These are phyloP conservation scores for Tylopilus sp. DNA, from an alignment of 768 basidiomycete species.

Conservation along the genomic window DNA sequence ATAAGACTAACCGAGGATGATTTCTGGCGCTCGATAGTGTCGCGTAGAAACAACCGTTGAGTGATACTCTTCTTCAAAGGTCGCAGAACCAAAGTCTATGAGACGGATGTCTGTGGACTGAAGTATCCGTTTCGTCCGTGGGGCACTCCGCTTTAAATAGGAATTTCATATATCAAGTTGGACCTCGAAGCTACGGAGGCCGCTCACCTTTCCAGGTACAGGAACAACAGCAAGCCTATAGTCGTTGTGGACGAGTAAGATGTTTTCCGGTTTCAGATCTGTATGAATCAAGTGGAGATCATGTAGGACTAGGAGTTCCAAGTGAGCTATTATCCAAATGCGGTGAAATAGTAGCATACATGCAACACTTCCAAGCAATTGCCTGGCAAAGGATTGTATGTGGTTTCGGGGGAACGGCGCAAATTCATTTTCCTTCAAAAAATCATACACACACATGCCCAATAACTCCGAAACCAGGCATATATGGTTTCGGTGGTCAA, in stretches of 20 bases:
- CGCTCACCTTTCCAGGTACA: slow-evolving; percentile 60
- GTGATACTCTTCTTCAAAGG: slow-evolving; percentile 97
- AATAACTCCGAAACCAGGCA: slow-evolving; percentile 95
- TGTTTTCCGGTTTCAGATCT: slow-evolving; percentile 99
- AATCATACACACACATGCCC: slow-evolving; percentile 98
- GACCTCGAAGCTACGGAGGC: background rate
- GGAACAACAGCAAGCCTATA: slow-evolving; percentile 59
- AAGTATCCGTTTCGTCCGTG: slow-evolving; percentile 73
- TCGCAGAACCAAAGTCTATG: slow-evolving; percentile 98
- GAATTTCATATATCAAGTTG: slow-evolving; percentile 11
- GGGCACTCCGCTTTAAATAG: slow-evolving; percentile 53
- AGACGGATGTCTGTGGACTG: slow-evolving; percentile 88
- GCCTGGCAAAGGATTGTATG: slow-evolving; percentile 93
- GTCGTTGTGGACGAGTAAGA: slow-evolving; percentile 86
- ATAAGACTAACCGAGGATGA: slow-evolving; percentile 80
- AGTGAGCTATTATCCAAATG: background rate
- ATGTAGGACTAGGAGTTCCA: slow-evolving; percentile 68
- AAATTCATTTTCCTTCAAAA: slow-evolving; percentile 97
- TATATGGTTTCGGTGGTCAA: slow-evolving; percentile 97
- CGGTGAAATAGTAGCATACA: slow-evolving; percentile 55
- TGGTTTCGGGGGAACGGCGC: slow-evolving; percentile 94
- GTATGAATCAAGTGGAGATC: slow-evolving; percentile 91
- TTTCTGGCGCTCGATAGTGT: slow-evolving; percentile 98
- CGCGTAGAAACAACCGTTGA: slow-evolving; percentile 97
- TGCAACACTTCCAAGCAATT: slow-evolving; percentile 87